Evolutionary conservation across 495 filamentous ascomycete genomes (phyloP).

Genomic region (Podospora pseudocomata): DNA sequence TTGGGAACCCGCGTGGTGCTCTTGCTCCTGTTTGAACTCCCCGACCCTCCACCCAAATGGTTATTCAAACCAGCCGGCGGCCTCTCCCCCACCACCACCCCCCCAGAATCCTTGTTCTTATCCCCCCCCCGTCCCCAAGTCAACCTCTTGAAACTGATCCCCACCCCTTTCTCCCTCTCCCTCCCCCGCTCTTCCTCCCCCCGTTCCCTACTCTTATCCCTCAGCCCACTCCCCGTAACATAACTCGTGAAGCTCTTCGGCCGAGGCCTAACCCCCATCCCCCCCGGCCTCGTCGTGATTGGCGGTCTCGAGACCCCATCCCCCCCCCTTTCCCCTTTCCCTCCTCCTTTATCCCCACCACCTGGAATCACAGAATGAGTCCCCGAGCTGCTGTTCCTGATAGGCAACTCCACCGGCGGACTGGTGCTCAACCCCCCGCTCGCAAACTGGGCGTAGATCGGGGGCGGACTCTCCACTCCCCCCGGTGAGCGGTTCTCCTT

Average conservation of each 20-base stretch:
- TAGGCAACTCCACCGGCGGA: conserved; percentile 9
- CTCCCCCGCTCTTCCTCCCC: conserved; percentile 5
- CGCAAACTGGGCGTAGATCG: conserved; percentile 73
- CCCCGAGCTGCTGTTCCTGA: conserved; percentile 10
- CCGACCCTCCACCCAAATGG: neutral
- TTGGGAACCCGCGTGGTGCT: neutral
- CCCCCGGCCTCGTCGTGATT: conserved; percentile 11
- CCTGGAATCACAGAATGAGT: neutral
- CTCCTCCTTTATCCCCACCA: neutral
- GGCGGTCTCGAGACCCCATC: neutral
- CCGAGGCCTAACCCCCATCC: conserved; percentile 19
- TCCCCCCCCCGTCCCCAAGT: conserved; percentile 25
- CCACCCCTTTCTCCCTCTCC: conserved; percentile 12
- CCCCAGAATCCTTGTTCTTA: neutral
- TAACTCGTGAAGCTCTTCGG: conserved; percentile 34
- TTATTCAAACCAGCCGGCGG: neutral
- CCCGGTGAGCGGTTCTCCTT: conserved; percentile 71
- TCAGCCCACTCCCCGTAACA: conserved; percentile 2
- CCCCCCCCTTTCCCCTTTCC: neutral
- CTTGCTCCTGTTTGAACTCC: neutral
- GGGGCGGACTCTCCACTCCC: conserved; percentile 37
- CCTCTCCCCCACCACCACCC: neutral
- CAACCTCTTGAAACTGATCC: conserved; percentile 19
- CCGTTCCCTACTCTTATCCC: conserved; percentile 15
- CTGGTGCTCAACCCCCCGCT: conserved; percentile 27